Evolutionary conservation across 139 green algal species (phyloP), one percentile per base, ranked within the genome.

Genomic region (Eudorina sp.): DNA sequence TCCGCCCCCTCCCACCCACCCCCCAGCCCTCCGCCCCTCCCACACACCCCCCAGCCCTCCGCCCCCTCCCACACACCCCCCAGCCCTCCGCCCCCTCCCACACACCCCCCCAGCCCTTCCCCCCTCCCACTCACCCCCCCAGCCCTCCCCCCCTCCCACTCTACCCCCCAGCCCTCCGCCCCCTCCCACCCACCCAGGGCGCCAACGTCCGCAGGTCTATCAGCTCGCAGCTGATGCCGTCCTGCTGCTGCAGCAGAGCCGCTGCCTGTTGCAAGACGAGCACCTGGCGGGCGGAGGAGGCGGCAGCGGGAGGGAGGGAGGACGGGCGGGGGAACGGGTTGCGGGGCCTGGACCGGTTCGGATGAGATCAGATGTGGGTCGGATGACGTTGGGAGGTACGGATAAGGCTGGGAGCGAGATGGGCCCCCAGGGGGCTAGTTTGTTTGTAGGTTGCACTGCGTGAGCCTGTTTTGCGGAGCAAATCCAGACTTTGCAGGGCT

Each of bases 201-300:
- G 96, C 58, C 81, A 99, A 89, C 8, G 95, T 99, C 48, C 95
- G 90, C 60, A 99, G 89, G 93, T 99, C 97, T 7, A 99, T 93
- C 27, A 99, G 91, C 89, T 99, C 97, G 69, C 92, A 97, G 74
- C 84, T 91, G 38, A 98, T 62, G 43, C 76, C 60, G 23, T 90
- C 48, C n/a, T 18, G 11, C 34, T 34, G 25, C 3, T 29, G 21
- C 60, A 78, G 53, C 55, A 55, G 70, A 2, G 27, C 72, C 1
- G 70, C 84, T 43, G 84, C 70, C 34, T 53, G 53, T 53, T 84
- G 84, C 38, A 89, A 58, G 36, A 95, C 91, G 40, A 88, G 80
- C 41, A 92, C 89, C 90, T 94, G 90, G 1, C 4, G 16, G 45
- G n/a, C n/a, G n/a, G n/a, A n/a, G n/a, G n/a, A n/a, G n/a, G n/a